A percentile compares a stretch with the other conserved stretches of the same genome.
Conservation (phyloP, 305 asterid species). For the Striga hermonthica region DNA sequence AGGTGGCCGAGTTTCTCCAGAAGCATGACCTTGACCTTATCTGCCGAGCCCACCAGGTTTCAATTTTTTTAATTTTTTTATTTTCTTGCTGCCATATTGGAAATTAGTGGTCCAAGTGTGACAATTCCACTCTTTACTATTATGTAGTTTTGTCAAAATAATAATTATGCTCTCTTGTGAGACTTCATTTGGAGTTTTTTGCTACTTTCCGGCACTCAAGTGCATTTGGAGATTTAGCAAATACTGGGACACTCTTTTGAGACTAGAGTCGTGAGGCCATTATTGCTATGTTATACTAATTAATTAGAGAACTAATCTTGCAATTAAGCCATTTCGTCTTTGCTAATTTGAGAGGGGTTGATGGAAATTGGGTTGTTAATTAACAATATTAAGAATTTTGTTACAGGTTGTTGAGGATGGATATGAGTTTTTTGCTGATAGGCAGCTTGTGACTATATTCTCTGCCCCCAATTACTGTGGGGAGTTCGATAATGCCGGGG, state of each 20-base stretch:
- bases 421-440: slow-evolving; percentile 77
- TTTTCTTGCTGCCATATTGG: no score
- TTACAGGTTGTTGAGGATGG: slow-evolving; percentile 84
- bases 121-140: no score
- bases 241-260: no score
- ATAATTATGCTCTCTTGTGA: no score
- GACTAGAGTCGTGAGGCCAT: no score
- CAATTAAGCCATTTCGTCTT: background rate
- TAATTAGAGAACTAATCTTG: background rate
- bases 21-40: slow-evolving; percentile 76
- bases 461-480: slow-evolving; percentile 92
- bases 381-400: background rate
- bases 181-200: no score
- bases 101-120: no score
- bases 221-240: no score
- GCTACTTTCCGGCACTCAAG: no score
- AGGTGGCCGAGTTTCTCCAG: slow-evolving; percentile 65
- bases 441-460: slow-evolving; percentile 78
- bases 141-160: no score
- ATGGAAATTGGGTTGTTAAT: slow-evolving; percentile 13
- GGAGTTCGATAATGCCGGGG: slow-evolving; percentile 79
- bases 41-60: slow-evolving; percentile 90
- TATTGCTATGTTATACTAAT: background rate
- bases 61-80: no score
- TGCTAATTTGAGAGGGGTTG: background rate